Evolutionary conservation across 352 stramenopile species (phyloP).

Genomic region (Thalassiosira mediterranea): DNA sequence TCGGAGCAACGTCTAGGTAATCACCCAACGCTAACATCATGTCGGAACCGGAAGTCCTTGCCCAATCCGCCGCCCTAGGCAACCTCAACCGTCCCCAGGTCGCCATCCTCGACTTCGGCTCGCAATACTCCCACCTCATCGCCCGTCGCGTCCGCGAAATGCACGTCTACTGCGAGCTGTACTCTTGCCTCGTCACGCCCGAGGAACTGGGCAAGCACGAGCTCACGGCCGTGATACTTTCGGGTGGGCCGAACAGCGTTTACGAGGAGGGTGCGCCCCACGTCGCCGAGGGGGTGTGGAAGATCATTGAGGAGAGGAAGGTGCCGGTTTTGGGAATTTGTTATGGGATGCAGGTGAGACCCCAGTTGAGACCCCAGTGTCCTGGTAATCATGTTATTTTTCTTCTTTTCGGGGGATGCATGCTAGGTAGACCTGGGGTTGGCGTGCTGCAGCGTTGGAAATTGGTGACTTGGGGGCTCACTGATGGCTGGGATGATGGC

Average conservation of each 20-base stretch:
- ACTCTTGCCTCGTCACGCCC: slow-evolving; percentile 94
- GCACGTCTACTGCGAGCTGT: slow-evolving; percentile 99
- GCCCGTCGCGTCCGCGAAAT: slow-evolving; percentile 96
- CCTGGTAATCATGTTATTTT: no score
- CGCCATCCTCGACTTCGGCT: slow-evolving; percentile 99
- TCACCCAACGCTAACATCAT: no score
- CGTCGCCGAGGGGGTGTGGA: slow-evolving; percentile 93
- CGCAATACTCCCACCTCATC: slow-evolving; percentile 99
- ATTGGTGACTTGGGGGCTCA: no score
- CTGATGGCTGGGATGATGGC: no score
- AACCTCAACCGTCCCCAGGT: slow-evolving; percentile 89
- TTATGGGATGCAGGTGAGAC: slow-evolving; percentile 84
- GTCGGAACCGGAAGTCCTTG: slow-evolving; percentile 64
- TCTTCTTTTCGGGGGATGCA: no score
- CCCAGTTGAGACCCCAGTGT: no score
- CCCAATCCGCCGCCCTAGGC: slow-evolving; percentile 71
- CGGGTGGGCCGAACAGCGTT: slow-evolving; percentile 93
- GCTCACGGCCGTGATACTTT: slow-evolving; percentile 97
- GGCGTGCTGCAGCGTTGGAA: no score
- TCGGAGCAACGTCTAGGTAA: no score
- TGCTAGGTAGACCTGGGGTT: no score
- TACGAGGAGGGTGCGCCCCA: slow-evolving; percentile 96
- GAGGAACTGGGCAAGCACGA: slow-evolving; percentile 92
- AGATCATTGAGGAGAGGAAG: slow-evolving; percentile 94
- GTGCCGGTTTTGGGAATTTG: slow-evolving; percentile 97